Evolutionary conservation across 495 filamentous ascomycete genomes (phyloP).

Genomic region (Tuber microsphaerosporum): DNA sequence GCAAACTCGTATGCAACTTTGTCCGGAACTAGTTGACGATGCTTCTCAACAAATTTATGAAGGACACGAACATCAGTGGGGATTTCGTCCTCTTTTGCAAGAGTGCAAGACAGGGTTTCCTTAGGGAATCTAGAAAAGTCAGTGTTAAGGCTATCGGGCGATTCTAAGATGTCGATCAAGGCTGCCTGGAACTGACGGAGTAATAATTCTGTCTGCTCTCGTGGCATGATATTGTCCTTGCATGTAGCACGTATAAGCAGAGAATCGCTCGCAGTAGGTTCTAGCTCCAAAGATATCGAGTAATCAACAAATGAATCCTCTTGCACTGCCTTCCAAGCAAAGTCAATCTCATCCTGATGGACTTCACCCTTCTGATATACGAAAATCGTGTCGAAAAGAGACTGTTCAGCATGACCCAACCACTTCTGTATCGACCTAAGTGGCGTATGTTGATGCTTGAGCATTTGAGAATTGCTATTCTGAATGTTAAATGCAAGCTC

Average conservation of each 20-base stretch:
- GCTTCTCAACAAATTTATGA: slow-evolving; percentile 58
- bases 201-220: slow-evolving; percentile 55
- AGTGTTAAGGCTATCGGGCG: slow-evolving; percentile 38
- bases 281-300: slow-evolving; percentile 64
- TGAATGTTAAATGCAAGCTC: slow-evolving; percentile 55
- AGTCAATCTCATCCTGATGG: slow-evolving; percentile 12
- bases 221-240: slow-evolving; percentile 53
- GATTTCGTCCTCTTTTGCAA: slow-evolving; percentile 48
- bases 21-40: slow-evolving; percentile 44
- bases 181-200: slow-evolving; percentile 56
- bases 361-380: slow-evolving; percentile 59
- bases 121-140: slow-evolving; percentile 30
- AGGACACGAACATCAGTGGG: slow-evolving; percentile 47
- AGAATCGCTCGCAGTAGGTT: slow-evolving; percentile 46
- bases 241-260: slow-evolving; percentile 59
- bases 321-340: slow-evolving; percentile 48
- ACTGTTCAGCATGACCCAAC: slow-evolving; percentile 52
- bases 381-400: slow-evolving; percentile 71
- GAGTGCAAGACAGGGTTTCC: slow-evolving; percentile 51
- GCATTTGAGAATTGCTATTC: slow-evolving; percentile 53
- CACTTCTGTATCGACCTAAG: slow-evolving; percentile 61
- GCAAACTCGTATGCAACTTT: slow-evolving; percentile 58
- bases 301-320: slow-evolving; percentile 59
- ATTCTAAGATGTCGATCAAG: slow-evolving; percentile 46
- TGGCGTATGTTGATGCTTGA: slow-evolving; percentile 63